phyloP scores from a whole-genome alignment of 352 stramenopile genomes.

The Globisporangium alternatum region DNA sequence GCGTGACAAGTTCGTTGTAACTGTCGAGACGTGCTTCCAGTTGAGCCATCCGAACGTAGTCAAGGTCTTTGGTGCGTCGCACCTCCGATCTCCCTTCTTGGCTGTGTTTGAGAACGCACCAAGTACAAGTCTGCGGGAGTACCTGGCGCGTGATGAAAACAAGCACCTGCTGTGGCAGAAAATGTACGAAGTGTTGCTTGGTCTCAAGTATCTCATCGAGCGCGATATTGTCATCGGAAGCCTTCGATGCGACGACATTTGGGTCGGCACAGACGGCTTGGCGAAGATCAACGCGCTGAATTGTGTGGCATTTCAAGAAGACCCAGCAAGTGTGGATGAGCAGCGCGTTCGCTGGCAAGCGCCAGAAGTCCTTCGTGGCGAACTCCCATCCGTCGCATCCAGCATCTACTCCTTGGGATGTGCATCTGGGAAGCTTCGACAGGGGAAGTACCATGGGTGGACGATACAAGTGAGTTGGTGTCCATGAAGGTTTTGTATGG shows the following conservation, averaged over 20 bases:
- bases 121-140: neutral
- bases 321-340: neutral
- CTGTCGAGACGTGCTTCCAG: constrained; percentile 26
- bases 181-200: neutral
- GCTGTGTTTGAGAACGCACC: neutral
- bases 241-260: constrained; percentile 2
- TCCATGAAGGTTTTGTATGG: neutral
- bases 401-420: neutral
- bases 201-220: constrained; percentile 7
- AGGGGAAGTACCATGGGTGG: neutral
- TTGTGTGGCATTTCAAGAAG: neutral
- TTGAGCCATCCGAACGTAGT: constrained; percentile 23
- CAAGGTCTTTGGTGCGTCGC: constrained; percentile 7
- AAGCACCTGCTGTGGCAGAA: neutral
- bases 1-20: neutral
- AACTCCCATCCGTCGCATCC: neutral
- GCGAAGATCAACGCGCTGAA: neutral
- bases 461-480: neutral
- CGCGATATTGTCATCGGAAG: neutral
- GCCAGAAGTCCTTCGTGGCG: neutral
- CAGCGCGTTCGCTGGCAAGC: neutral
- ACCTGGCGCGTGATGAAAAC: neutral
- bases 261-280: neutral
- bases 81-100: neutral
- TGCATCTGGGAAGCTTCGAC: neutral